Evolutionary conservation across 2,329 filamentous ascomycete species (phyloP), one percentile per base, ranked within the genome.

Genomic region (Thielaviopsis euricoi): DNA sequence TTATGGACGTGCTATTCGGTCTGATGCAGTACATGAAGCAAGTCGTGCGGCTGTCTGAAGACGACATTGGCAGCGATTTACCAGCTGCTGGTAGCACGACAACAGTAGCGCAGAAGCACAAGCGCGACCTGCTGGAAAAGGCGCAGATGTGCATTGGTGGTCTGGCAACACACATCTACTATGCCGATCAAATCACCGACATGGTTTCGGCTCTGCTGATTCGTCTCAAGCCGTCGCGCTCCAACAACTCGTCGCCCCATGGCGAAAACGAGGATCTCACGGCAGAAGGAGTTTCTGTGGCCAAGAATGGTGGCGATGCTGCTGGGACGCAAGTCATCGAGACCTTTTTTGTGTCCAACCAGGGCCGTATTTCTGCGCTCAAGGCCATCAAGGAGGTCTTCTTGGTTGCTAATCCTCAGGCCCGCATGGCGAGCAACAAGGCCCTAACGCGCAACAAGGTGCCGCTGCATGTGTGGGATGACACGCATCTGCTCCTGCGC

Each of bases 81-180:
- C 37, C 52, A 12, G 49, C 40, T 23, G 37, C 13, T n/a, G 60
- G 63, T 46, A 68, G 70, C 21, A 67, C 70, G 58, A 73, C 75
- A 55, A 62, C 71, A 26, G 68, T 72, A 13, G 52, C 55, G 15
- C 48, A 58, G 26, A 68, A 76, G 6, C 78, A 85, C 58, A 78
- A 83, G 54, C 76, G 77, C 62, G 78, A 83, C 63, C 75, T 96
- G 17, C 72, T 95, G 26, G 70, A 74, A 37, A 80, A 83, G 33
- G 77, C 97, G 17, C 85, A 93, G 67, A 77, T 80, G 63, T 95
- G 88, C 70, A 89, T 96, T 61, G 89, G 89, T n/a, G 82, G 90
- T 67, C 74, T 98, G 26, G 89, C 90, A 2, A 95, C 88, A 0
- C 93, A 98, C 66, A 84, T 96, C 33, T 98, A 98, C 73, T 98